Percentiles rank a stretch among this genome's conserved stretches.
Conservation (phyloP, 2,329 filamentous ascomycete species). For the Hirsutella rhossiliensis region DNA sequence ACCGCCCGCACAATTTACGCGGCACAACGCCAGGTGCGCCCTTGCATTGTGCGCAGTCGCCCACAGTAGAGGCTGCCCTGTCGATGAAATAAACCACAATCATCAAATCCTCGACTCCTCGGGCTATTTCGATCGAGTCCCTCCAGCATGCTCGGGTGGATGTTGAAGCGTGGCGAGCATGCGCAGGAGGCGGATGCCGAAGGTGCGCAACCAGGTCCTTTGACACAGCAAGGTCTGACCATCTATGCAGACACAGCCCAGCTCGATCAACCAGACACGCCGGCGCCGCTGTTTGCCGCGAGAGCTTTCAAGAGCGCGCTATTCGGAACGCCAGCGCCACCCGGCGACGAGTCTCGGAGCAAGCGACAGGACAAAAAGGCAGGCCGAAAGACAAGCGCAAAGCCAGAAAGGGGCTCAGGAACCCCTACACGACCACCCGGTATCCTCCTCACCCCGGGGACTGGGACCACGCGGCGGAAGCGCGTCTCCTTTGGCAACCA, state of each 20-base stretch:
- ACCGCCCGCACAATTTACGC: not conserved
- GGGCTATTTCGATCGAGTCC: no score
- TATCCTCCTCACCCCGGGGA: slow-evolving; percentile 53
- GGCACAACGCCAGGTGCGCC: not conserved
- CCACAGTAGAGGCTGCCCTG: not conserved
- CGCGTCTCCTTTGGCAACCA: slow-evolving; percentile 54
- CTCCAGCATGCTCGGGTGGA: slow-evolving; percentile 46
- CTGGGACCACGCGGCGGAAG: slow-evolving; percentile 46
- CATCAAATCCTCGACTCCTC: not conserved
- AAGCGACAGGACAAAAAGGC: slow-evolving; percentile 9
- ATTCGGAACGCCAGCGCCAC: slow-evolving; percentile 44
- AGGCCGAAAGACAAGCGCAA: slow-evolving; percentile 6
- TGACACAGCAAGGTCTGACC: not conserved
- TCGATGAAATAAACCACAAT: not conserved
- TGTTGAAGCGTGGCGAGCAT: slow-evolving; percentile 34
- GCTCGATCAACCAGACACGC: slow-evolving; percentile 49
- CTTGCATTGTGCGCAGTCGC: not conserved
- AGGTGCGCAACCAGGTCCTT: slow-evolving; percentile 3
- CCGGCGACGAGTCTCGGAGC: slow-evolving; percentile 19
- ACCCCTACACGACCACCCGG: slow-evolving; percentile 41
- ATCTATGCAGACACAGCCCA: slow-evolving; percentile 27
- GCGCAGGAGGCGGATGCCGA: slow-evolving; percentile 19
- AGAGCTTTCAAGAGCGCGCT: slow-evolving; percentile 52
- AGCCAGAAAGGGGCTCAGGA: slow-evolving; percentile 16
- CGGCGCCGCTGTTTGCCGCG: slow-evolving; percentile 54